A percentile compares a stretch with the other conserved stretches of the same genome.
Evolutionary conservation across 2,329 filamentous ascomycete genomes (phyloP).

Genomic region (Tolypocladium nubicola): DNA sequence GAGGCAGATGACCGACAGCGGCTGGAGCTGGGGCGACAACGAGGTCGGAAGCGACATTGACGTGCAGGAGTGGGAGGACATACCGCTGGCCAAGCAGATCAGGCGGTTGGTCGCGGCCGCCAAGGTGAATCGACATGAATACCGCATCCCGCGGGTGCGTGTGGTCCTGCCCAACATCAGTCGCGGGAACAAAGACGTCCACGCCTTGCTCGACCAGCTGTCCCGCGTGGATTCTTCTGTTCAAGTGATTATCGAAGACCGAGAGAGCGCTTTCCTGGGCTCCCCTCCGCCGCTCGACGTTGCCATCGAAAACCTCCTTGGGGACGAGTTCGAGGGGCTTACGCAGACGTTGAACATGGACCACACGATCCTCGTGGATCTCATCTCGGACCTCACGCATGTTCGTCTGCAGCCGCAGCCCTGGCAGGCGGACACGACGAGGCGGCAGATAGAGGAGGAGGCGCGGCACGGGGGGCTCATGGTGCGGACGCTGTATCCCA

Average conservation of each 20-base stretch:
- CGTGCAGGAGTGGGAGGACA: conserved; percentile 22
- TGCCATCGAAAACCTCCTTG: conserved; percentile 19
- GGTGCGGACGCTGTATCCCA: conserved; percentile 23
- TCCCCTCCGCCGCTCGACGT: conserved; percentile 12
- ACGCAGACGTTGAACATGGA: conserved; percentile 28
- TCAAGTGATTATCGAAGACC: conserved; percentile 20
- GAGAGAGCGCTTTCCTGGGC: conserved; percentile 14
- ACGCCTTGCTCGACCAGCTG: conserved; percentile 21
- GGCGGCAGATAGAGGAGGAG: conserved; percentile 24
- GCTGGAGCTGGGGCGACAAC: conserved; percentile 30
- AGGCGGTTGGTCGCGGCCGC: conserved; percentile 24
- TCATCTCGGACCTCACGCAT: conserved; percentile 30
- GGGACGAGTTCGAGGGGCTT: conserved; percentile 19
- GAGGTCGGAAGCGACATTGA: conserved; percentile 18
- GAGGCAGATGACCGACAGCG: conserved; percentile 28
- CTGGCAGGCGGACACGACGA: conserved; percentile 22
- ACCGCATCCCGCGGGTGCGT: conserved; percentile 22
- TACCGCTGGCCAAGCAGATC: conserved; percentile 20
- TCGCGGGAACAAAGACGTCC: conserved; percentile 17
- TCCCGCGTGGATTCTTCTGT: conserved; percentile 18
- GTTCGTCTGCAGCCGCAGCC: conserved; percentile 17
- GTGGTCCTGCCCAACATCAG: conserved; percentile 23
- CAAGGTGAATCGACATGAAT: conserved; percentile 24
- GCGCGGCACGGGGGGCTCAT: conserved; percentile 18
- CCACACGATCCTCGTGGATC: conserved; percentile 28